Evolutionary conservation across 371 early-diverging fungal species (phyloP), one percentile per base, ranked within the genome.

Genomic region (Mortierella sp.): DNA sequence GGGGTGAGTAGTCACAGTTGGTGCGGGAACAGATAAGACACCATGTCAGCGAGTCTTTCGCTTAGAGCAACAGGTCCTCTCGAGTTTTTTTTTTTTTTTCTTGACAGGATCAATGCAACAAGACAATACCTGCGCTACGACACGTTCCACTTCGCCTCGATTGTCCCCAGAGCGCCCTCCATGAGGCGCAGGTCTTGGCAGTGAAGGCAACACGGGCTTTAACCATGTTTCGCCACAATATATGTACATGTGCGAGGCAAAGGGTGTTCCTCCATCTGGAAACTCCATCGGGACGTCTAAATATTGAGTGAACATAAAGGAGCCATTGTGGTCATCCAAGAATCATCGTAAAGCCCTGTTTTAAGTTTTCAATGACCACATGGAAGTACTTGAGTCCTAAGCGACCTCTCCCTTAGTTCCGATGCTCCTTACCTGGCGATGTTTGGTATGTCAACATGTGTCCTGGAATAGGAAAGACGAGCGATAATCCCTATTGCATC

Each of bases 201-300:
- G 34, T 10, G 10, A 10, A 34, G 34, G 34, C 10, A 10, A 7
- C 10, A 10, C 7, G 4, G 89, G 82, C 21, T 74, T 63, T 30
- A 81, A 83, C 86, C 89, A 90, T 41, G 80, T 81, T 13, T 80
- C 61, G 24, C 86, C 83, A 23, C 82, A 68, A 58, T 81, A 91
- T 13, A 91, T 80, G 48, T 88, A 88, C 30, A 91, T 72, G 41
- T 86, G 85, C 12, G 83, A 83, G 10, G 88, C 83, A 28, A 91
- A 88, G 1, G 93, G 92, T 0, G 93, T 92, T 9, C 90, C 91
- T 9, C 91, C 91, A 74, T 91, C 92, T 9, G 91, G 90, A 31
- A 91, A 88, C 48, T 89, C 87, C 13, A 91, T 82, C 12, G 91
- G 90, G 9, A 91, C 79, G 51, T 89, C 91, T 84, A 26, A 42